These are phyloP conservation scores for Echites panduratus DNA, from an alignment of 257 asterid species.

Conservation along the genomic window DNA sequence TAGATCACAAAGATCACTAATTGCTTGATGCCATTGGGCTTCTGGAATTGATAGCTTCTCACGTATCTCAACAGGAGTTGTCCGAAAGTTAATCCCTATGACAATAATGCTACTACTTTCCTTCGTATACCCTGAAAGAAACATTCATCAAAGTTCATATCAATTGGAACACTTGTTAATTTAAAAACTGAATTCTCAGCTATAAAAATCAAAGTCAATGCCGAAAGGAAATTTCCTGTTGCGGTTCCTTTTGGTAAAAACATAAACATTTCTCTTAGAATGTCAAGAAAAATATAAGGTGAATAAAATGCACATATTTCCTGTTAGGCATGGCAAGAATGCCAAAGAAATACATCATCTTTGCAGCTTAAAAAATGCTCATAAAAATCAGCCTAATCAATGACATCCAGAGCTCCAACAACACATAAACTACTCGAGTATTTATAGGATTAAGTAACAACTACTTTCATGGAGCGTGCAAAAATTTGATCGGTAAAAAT, in stretches of 20 bases:
- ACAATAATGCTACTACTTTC: constrained; percentile 71
- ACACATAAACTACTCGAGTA: not conserved
- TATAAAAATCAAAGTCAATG: not conserved
- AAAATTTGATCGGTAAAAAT: not conserved
- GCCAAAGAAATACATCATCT: not conserved
- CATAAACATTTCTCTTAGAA: not conserved
- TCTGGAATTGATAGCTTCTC: constrained; percentile 92
- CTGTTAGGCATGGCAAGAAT: not conserved
- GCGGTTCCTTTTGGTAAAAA: not conserved
- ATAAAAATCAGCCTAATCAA: not conserved
- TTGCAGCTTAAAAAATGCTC: not conserved
- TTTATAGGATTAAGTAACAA: not conserved
- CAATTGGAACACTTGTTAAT: not conserved
- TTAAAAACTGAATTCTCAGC: not conserved
- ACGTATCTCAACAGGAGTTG: constrained; percentile 80
- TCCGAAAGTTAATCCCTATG: constrained; percentile 68
- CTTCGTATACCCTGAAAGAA: constrained; percentile 70
- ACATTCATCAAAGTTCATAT: not conserved
- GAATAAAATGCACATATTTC: not conserved
- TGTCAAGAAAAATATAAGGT: not conserved
- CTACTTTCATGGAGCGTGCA: not conserved
- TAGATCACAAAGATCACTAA: constrained; percentile 59
- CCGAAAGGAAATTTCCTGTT: not conserved
- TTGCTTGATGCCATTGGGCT: constrained; percentile 77
- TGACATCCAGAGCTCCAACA: not conserved